phyloP scores from a whole-genome alignment of 169 alveolate species.

The Condylostoma magnum region DNA sequence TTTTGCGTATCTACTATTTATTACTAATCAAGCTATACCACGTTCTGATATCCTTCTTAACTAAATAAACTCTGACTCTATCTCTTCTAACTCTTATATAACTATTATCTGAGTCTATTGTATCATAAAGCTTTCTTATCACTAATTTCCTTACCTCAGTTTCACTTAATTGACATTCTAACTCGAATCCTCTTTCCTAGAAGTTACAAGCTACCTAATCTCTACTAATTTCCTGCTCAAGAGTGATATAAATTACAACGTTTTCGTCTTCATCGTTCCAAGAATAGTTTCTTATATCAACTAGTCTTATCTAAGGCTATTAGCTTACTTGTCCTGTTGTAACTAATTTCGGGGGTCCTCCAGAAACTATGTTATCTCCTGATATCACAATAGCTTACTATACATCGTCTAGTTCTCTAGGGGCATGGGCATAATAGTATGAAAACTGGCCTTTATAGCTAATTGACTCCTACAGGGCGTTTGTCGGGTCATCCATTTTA shows the following conservation, averaged over 20 bases:
- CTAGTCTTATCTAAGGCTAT: background rate
- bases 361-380: slow-evolving; percentile 16
- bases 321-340: background rate
- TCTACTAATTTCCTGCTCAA: background rate
- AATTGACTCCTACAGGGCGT: slow-evolving; percentile 6
- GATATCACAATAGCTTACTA: background rate
- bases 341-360: slow-evolving; percentile 22
- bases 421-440: slow-evolving; percentile 25
- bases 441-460: slow-evolving; percentile 20
- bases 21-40: background rate
- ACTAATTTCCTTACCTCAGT: background rate
- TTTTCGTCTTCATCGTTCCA: slow-evolving; percentile 15
- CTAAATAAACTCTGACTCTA: background rate
- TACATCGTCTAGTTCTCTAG: background rate
- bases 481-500: no score
- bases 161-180: background rate
- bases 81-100: background rate
- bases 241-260: background rate
- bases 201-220: slow-evolving; percentile 3
- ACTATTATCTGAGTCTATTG: slow-evolving; percentile 1
- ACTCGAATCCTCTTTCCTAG: background rate
- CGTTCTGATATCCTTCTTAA: background rate
- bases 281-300: slow-evolving; percentile 1
- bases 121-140: background rate
- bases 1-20: no score